Evolutionary conservation across 352 stramenopile species (phyloP), one percentile per base, ranked within the genome.

Genomic region (Globisporangium irregulare): DNA sequence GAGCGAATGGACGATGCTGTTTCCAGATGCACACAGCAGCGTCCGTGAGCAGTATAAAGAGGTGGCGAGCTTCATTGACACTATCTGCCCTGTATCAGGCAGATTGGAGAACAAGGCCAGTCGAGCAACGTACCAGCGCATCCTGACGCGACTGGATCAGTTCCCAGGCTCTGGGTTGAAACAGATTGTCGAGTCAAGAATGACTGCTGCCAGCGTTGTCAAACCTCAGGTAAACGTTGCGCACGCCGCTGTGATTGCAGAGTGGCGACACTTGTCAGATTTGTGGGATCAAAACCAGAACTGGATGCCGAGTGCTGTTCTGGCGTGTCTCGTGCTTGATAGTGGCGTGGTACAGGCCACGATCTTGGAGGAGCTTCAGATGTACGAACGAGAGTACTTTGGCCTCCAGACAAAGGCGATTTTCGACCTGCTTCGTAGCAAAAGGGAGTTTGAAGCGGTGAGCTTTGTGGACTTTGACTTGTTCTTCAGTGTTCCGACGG

Each of bases 321-420:
- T 91, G 14, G 80, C 51, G 29, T 29, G 53, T 20, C 53, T 72
- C 15, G 27, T 71, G 18, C 66, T 71, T 20, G 59, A 67, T 36
- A 34, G 25, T 14, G 59, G 15, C 2, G 48, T 18, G 1, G 2
- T 4, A n/a, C n/a, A 24, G 20, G 73, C 43, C 59, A 81, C 54
- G 55, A 83, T 15, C 50, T 82, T 32, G 4, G 57, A 48, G 14
- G 36, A 73, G 55, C 55, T 72, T 10, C 25, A 32, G 0, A 14
- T 7, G 10, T 46, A 61, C 54, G 58, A 76, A 32, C 38, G 55
- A 20, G 38, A 53, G 41, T 65, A 69, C 50, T 91, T 93, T 69
- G 86, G 82, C 8, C 71, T 90, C 22, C 74, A 75, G 15, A 68
- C 82, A 14, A 91, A 91, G 41, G 80, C 82, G 7, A 68, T 89